Evolutionary conservation across 139 green algal species (phyloP).

Genomic region (Chlorella sp.): DNA sequence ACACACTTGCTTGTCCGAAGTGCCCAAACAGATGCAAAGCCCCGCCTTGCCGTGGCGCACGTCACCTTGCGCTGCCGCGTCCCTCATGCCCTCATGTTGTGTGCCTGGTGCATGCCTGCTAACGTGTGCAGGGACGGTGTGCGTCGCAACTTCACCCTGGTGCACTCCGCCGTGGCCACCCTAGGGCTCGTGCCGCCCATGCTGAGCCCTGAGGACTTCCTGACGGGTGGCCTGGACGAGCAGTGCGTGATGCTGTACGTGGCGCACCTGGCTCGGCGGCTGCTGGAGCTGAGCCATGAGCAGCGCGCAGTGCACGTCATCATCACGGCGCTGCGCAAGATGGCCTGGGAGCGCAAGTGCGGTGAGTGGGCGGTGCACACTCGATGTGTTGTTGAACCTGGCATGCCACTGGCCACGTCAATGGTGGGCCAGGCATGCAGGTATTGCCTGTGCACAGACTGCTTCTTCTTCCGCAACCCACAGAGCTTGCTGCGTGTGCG

Average conservation of each 20-base stretch:
- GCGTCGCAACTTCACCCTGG: constrained; percentile 54
- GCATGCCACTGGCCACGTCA: background rate
- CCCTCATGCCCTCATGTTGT: too few species aligned
- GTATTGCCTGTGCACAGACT: background rate
- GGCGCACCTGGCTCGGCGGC: constrained; percentile 59
- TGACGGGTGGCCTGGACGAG: constrained; percentile 62
- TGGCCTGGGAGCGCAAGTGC: constrained; percentile 35
- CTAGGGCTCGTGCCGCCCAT: constrained; percentile 68
- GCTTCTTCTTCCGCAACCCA: background rate
- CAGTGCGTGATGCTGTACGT: constrained; percentile 57
- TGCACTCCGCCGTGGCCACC: constrained; percentile 25
- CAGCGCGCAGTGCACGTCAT: constrained; percentile 65
- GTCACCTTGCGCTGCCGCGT: too few species aligned
- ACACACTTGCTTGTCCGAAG: too few species aligned
- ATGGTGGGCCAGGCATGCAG: background rate
- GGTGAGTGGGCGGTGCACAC: constrained; percentile 11
- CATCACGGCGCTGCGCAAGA: constrained; percentile 34
- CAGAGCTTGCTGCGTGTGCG: background rate
- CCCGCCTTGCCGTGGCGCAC: too few species aligned
- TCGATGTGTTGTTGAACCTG: background rate
- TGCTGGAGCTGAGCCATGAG: constrained; percentile 70
- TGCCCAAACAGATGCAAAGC: too few species aligned
- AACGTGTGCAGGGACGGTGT: constrained; percentile 36
- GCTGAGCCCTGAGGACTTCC: constrained; percentile 54
- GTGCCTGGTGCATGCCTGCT: too few species aligned